Conservation (phyloP, 176 grass and related monocot genomes). For the Triticum urartu region DNA sequence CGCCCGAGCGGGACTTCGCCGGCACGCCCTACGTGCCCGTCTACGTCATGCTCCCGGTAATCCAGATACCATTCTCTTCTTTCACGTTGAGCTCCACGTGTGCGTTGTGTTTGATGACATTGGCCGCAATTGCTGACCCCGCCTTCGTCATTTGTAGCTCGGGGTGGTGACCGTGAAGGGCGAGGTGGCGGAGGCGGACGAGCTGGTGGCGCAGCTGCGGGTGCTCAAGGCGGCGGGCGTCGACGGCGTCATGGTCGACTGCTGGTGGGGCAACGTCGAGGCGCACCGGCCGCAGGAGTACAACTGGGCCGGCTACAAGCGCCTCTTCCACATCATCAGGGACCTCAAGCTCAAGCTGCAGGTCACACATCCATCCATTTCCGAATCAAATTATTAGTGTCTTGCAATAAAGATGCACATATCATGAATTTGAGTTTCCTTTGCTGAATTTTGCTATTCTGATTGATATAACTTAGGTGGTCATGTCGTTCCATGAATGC, state of each 20-base stretch:
- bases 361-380: conserved; percentile 31
- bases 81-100: neutral
- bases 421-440: neutral
- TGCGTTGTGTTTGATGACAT: neutral
- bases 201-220: conserved; percentile 54
- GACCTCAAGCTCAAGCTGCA: conserved; percentile 80
- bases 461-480: conserved; percentile 51
- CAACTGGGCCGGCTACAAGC: conserved; percentile 75
- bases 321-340: conserved; percentile 69
- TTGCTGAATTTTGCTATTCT: neutral
- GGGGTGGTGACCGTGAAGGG: conserved; percentile 50
- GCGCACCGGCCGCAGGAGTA: conserved; percentile 56
- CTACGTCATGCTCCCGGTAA: conserved; percentile 86
- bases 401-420: neutral
- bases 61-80: neutral
- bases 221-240: conserved; percentile 67
- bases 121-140: no score
- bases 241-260: conserved; percentile 89
- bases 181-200: conserved; percentile 60
- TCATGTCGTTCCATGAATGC: conserved; percentile 96
- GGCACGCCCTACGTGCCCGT: conserved; percentile 80
- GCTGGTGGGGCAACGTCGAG: conserved; percentile 95
- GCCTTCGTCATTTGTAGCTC: conserved; percentile 15
- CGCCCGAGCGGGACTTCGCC: conserved; percentile 66
- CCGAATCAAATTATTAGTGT: neutral